A percentile compares a stretch with the other conserved stretches of the same genome.
These are phyloP conservation scores for Pleurotus cornucopiae DNA, from an alignment of 768 basidiomycete species.

Conservation along the genomic window DNA sequence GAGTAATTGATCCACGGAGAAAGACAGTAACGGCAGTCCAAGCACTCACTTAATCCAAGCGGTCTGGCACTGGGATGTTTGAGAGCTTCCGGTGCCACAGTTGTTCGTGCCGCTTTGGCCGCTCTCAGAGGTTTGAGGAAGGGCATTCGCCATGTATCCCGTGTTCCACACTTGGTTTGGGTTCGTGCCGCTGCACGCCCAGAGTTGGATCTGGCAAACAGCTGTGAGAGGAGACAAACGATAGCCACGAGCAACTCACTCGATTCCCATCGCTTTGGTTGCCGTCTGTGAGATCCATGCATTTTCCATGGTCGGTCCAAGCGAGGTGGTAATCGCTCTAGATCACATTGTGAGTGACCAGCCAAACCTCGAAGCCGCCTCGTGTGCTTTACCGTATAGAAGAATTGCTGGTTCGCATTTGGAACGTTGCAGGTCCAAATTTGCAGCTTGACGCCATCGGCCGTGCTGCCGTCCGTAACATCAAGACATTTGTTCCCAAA, in stretches of 20 bases:
- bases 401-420: conserved; percentile 19
- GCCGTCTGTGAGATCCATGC: conserved; percentile 24
- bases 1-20: background rate
- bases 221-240: background rate
- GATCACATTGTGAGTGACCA: background rate
- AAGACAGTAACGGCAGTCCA: too few relatives aligned
- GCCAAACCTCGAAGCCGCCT: too few relatives aligned
- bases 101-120: conserved; percentile 11
- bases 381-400: background rate
- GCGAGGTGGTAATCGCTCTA: conserved; percentile 20
- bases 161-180: conserved; percentile 36
- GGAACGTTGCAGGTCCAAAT: conserved; percentile 18
- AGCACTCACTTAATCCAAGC: conserved; percentile 11
- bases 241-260: conserved; percentile 11
- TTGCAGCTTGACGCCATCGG: conserved; percentile 17
- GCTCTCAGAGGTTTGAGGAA: conserved; percentile 10
- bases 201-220: conserved; percentile 38
- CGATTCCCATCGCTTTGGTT: conserved; percentile 20
- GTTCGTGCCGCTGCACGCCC: conserved; percentile 35
- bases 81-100: conserved; percentile 9
- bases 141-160: conserved; percentile 8
- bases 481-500: conserved; percentile 19
- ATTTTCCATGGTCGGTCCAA: conserved; percentile 29
- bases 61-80: conserved; percentile 11
- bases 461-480: conserved; percentile 14